Base-by-base conservation (phyloP, 2,329 filamentous ascomycete genomes). In the Monosporascus sp. region DNA sequence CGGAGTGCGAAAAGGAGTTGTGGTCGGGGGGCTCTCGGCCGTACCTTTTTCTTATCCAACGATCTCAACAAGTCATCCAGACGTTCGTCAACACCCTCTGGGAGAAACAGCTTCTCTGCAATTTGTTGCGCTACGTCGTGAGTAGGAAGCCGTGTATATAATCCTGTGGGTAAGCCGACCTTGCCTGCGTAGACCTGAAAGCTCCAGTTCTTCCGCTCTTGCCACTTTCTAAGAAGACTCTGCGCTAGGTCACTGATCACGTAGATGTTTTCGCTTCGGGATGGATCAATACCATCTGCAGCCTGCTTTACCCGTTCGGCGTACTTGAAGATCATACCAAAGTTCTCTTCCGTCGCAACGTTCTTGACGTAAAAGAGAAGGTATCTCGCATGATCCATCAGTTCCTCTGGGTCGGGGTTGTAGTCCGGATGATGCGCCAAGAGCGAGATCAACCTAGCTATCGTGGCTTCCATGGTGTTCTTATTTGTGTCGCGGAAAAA, bases 351-450 rank as follows among this genome's bases (percentile, higher is more conserved):
- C 0, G 85, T 93, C 9, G 90, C 90, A 18, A 97, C 85, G 38
- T 86, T 84, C 56, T 81, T 85, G 47, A 97, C 77, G 66, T 96
- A 99, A 72, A 93, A 97, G 42, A 97, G 70, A 53, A 99, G 85
- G 68, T 97, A 99, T 61, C 85, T 85, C 6, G 89, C 85, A 68
- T 96, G 92, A 65, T 96, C 90, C 45, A 85, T 77, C 48, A 97
- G 73, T 47, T 91, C 86, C 15, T 83, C 79, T 2, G 84, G 71
- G 6, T 82, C 79, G 2, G 78, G 68, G 55, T 81, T 84, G 60
- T 93, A 97, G 68, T 99, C 94, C 1, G 92, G 92, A 68, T 99
- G 94, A 67, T 97, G 93, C 5, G 93, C 92, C 44, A 99, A 79
- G 44, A 99, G 74, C 48, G 91, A 94, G 50, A 99, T 77, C 36